Conservation (phyloP, 345 rosid genomes). For the Toxicodendron radicans region DNA sequence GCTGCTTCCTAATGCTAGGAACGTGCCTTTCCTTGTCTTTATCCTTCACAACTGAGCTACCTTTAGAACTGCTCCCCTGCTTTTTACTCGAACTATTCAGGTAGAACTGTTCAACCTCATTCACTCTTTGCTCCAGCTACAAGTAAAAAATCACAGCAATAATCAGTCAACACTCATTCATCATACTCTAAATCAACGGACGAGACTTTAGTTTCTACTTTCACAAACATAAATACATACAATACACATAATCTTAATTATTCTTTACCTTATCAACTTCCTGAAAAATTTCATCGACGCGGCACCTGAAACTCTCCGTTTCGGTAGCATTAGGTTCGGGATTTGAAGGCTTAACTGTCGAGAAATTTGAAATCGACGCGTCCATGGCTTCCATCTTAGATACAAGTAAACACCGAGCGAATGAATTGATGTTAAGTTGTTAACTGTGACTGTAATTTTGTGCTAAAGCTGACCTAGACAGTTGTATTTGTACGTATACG, state of each 20-base stretch:
- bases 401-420: background rate
- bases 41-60: constrained; percentile 49
- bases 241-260: background rate
- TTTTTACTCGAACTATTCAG: constrained; percentile 31
- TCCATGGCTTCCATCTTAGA: constrained; percentile 35
- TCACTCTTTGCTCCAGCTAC: constrained; percentile 75
- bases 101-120: constrained; percentile 67
- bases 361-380: constrained; percentile 25
- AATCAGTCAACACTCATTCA: constrained; percentile 1
- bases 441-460: background rate
- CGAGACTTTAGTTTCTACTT: background rate
- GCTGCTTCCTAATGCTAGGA: constrained; percentile 61
- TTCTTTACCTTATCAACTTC: constrained; percentile 63
- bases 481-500: background rate
- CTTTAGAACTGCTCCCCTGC: constrained; percentile 43
- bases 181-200: background rate
- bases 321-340: constrained; percentile 30
- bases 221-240: background rate
- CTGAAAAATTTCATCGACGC: constrained; percentile 51
- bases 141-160: background rate
- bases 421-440: background rate
- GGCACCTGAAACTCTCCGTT: constrained; percentile 37
- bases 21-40: constrained; percentile 56
- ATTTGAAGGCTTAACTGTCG: constrained; percentile 17
- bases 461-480: background rate